Base-by-base conservation (phyloP, 2,329 filamentous ascomycete genomes). In the Penicillium aurantiogriseum region DNA sequence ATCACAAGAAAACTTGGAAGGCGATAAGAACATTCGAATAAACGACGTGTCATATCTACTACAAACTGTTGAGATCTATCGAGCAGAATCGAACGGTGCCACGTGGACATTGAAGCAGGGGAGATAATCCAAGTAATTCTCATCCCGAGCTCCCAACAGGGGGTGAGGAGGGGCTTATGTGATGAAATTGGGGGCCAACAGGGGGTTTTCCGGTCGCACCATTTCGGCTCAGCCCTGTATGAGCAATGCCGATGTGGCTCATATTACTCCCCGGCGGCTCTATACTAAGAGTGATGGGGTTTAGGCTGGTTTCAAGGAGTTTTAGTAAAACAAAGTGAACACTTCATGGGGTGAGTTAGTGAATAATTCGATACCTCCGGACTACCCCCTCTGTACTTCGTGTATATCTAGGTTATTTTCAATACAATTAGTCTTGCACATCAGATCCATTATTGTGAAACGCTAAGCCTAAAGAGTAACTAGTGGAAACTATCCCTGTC, bases 171-270 rank as follows among this genome's bases (percentile, higher is more conserved):
- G 29, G 21, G n/a, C 23, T 46, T 38, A 54, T 35, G 36, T 54
- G 36, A 25, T 27, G 15, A 35, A 27, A 6, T 40, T 49, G 43
- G 55, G 55, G 55, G 50, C 38, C 31, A 36, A 48, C 45, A 36
- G 23, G 44, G 29, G 10, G 15, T 35, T 19, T 4, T 40, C 33
- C 27, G 40, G 39, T 7, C 33, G 17, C 23, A 25, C 21, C 9
- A 15, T 54, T 50, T 57, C 46, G 50, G 54, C 21, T 57, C 54
- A 57, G 54, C 50, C 54, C 50, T 57, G 49, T 35, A 17, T 9
- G 25, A 51, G 53, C 4, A 45, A 51, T 51, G 36, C 31, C 23
- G 25, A 51, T 33, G 17, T 49, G 19, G 19, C 38, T 25, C 27
- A 9, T 15, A 13, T 17, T 8, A 17, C 13, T 33, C 23, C 25